phyloP scores from a whole-genome alignment of 768 basidiomycete species.

The Exidia glandulosa region DNA sequence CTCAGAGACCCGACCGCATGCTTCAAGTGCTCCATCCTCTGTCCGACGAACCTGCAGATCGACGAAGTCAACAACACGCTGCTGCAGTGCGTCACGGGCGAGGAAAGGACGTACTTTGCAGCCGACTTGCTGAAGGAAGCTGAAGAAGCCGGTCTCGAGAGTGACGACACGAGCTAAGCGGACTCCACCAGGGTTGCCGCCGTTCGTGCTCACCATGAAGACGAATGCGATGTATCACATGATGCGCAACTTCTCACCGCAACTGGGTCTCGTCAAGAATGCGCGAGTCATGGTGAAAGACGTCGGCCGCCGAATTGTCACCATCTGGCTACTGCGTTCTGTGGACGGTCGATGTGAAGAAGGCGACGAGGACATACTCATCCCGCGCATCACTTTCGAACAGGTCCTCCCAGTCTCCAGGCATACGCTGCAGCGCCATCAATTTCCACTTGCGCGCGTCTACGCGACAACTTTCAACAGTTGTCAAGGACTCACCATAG shows the following conservation, averaged over 20 bases:
- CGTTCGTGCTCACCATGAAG: constrained; percentile 20
- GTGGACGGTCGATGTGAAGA: background rate
- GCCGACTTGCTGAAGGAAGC: constrained; percentile 16
- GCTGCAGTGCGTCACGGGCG: constrained; percentile 15
- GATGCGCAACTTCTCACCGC: constrained; percentile 27
- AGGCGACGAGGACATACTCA: constrained; percentile 16
- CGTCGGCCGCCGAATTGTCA: constrained; percentile 14
- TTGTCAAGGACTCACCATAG: constrained; percentile 30
- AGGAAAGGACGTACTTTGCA: constrained; percentile 11
- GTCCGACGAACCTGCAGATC: constrained; percentile 23
- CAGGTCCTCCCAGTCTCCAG: too few relatives aligned
- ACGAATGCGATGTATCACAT: constrained; percentile 22
- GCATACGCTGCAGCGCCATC: too few relatives aligned
- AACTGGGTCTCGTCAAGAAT: constrained; percentile 31
- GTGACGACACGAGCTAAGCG: constrained; percentile 10
- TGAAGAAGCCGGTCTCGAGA: constrained; percentile 7
- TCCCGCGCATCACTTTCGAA: constrained; percentile 17
- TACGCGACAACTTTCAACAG: constrained; percentile 34
- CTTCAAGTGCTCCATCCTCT: constrained; percentile 23
- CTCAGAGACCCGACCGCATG: constrained; percentile 16
- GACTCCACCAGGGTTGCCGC: constrained; percentile 9
- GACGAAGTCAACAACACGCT: constrained; percentile 24
- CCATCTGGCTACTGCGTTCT: constrained; percentile 13
- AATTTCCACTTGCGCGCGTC: constrained; percentile 18
- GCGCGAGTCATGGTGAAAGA: constrained; percentile 22